phyloP scores from a whole-genome alignment of 768 basidiomycete species.

The Mycena vitilis region DNA sequence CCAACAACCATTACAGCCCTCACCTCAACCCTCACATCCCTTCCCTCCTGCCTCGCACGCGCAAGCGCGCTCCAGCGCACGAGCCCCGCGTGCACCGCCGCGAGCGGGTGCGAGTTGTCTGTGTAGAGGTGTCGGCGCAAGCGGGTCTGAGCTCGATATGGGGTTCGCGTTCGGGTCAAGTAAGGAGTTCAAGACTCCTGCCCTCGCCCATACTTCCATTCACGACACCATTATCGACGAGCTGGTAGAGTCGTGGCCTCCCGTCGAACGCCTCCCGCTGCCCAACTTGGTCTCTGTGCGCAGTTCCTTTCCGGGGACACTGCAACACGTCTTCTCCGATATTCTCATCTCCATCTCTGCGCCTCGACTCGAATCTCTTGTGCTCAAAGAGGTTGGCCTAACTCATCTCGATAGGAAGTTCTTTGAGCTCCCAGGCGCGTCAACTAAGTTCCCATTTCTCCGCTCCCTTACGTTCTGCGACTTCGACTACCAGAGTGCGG shows the following conservation, averaged over 20 bases:
- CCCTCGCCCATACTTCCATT: constrained; percentile 55
- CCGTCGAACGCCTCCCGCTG: constrained; percentile 37
- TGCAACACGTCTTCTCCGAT: constrained; percentile 47
- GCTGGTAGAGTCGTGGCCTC: constrained; percentile 41
- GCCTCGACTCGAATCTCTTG: constrained; percentile 52
- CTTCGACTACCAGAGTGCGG: constrained; percentile 45
- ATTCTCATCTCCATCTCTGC: constrained; percentile 54
- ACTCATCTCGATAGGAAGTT: constrained; percentile 56
- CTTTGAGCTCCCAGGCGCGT: constrained; percentile 37
- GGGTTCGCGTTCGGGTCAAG: too few species aligned
- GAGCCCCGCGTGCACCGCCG: too few species aligned
- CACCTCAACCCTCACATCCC: too few species aligned
- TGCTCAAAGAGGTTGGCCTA: constrained; percentile 56
- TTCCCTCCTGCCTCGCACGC: too few species aligned
- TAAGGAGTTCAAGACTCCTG: too few species aligned
- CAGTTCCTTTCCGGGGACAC: constrained; percentile 51
- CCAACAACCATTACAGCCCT: too few species aligned
- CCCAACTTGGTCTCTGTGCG: constrained; percentile 55
- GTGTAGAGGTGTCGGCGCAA: too few species aligned
- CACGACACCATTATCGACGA: constrained; percentile 55
- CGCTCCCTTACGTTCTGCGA: constrained; percentile 53
- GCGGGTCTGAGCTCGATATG: too few species aligned
- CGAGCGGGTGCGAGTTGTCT: too few species aligned
- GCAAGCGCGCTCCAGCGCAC: too few species aligned
- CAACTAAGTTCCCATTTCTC: constrained; percentile 48